A percentile compares a stretch with the other conserved stretches of the same genome.
Conservation (phyloP, 75 land plant genomes). For the Ceratopteris richardii region DNA sequence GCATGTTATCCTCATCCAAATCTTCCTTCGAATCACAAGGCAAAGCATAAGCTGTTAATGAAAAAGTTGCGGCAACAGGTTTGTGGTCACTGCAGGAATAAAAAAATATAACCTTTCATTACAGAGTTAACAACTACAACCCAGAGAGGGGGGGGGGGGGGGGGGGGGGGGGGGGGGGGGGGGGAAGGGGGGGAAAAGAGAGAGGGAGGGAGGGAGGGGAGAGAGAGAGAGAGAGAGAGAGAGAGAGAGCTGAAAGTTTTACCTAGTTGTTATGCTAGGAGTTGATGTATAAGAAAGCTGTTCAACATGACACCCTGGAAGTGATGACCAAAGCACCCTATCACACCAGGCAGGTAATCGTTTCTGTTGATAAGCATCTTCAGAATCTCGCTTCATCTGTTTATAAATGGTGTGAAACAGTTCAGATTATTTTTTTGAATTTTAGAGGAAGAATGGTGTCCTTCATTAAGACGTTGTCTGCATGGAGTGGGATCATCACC, state of each 20-base stretch:
- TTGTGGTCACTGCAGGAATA: slow-evolving; percentile 38
- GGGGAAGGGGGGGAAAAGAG: too few species aligned
- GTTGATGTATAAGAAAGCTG: slow-evolving; percentile 29
- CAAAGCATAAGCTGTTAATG: slow-evolving; percentile 40
- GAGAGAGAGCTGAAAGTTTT: not conserved
- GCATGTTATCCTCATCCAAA: slow-evolving; percentile 34
- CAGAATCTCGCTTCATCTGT: slow-evolving; percentile 33
- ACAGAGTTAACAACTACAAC: too few species aligned
- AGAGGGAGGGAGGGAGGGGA: too few species aligned
- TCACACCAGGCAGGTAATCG: slow-evolving; percentile 54
- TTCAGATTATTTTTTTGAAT: too few species aligned
- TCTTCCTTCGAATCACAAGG: slow-evolving; percentile 15
- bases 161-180: too few species aligned
- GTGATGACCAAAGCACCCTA: slow-evolving; percentile 36
- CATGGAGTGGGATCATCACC: slow-evolving; percentile 6
- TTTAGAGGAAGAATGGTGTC: too few species aligned
- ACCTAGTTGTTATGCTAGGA: slow-evolving; percentile 27
- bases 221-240: not conserved
- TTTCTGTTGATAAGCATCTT: slow-evolving; percentile 30
- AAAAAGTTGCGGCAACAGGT: slow-evolving; percentile 44
- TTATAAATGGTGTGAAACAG: too few species aligned
- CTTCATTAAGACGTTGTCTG: too few species aligned
- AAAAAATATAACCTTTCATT: not conserved
- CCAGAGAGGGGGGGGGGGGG: too few species aligned
- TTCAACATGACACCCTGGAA: slow-evolving; percentile 30